These are phyloP conservation scores for Penicillium sp. DNA, from an alignment of 2,329 filamentous ascomycete species.

Conservation along the genomic window DNA sequence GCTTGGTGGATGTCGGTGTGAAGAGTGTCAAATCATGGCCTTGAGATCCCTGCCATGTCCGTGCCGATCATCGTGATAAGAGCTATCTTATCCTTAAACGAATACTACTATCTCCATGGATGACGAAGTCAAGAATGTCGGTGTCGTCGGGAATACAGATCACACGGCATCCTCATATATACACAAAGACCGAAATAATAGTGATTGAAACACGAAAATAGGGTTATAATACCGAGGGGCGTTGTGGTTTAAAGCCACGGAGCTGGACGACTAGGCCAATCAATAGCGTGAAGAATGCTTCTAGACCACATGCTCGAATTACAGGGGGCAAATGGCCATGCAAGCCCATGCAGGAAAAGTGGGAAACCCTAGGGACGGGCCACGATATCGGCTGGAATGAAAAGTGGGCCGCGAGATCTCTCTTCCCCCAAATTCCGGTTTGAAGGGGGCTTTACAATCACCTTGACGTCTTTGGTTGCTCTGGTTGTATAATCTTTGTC, in stretches of 20 bases:
- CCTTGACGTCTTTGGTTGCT: no score
- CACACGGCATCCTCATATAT: not conserved
- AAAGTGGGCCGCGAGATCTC: slow-evolving; percentile 19
- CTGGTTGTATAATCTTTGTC: no score
- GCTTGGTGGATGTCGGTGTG: not conserved
- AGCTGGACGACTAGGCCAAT: not conserved
- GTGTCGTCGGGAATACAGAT: not conserved
- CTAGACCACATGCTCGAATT: not conserved
- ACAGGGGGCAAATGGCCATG: not conserved
- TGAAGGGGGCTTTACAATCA: not conserved
- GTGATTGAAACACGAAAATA: not conserved
- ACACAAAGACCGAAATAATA: not conserved
- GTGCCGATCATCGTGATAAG: not conserved
- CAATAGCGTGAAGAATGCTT: not conserved
- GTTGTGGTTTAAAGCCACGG: not conserved
- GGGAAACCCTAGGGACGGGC: slow-evolving; percentile 17
- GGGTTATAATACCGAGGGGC: not conserved
- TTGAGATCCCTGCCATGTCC: not conserved
- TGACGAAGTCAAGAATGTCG: not conserved
- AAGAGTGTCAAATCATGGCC: not conserved
- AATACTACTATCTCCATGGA: no score
- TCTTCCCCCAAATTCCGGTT: not conserved
- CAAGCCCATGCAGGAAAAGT: not conserved
- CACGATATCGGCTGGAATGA: slow-evolving; percentile 16
- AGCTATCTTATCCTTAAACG: not conserved